Percentiles rank a stretch among this genome's conserved stretches.
phyloP scores from a whole-genome alignment of 768 basidiomycete species.

The Boletellus sp. region DNA sequence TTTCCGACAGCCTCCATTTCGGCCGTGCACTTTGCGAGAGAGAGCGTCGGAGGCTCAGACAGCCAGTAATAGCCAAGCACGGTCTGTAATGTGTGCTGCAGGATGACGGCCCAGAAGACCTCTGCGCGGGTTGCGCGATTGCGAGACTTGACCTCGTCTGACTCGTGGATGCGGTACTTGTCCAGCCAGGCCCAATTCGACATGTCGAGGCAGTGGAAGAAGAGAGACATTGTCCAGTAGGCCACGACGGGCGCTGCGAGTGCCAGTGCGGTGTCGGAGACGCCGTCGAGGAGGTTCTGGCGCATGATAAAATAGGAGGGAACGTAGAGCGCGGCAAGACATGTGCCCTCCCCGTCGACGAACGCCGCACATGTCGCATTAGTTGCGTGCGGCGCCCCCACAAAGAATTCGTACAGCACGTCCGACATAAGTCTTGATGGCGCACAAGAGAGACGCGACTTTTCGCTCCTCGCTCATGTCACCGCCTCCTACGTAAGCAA shows the following conservation, averaged over 20 bases:
- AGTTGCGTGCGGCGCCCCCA: conserved; percentile 19
- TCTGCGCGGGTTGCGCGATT: conserved; percentile 71
- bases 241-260: conserved; percentile 71
- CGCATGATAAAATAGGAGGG: conserved; percentile 57
- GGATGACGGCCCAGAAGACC: conserved; percentile 75
- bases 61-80: conserved; percentile 67
- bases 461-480: neutral
- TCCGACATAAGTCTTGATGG: conserved; percentile 9
- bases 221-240: conserved; percentile 79
- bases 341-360: conserved; percentile 35
- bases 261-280: conserved; percentile 71
- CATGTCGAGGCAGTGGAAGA: conserved; percentile 83
- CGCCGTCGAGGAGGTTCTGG: conserved; percentile 44
- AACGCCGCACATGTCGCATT: conserved; percentile 36
- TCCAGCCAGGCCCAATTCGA: conserved; percentile 75
- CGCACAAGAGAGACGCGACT: neutral
- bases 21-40: conserved; percentile 37
- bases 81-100: conserved; percentile 88
- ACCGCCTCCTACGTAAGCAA: conserved; percentile 12
- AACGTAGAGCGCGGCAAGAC: conserved; percentile 30
- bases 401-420: conserved; percentile 6
- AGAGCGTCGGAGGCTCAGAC: conserved; percentile 36
- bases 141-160: conserved; percentile 65
- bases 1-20: conserved; percentile 41
- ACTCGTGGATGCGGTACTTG: conserved; percentile 84